Conservation (phyloP, 1,284 basidiomycete genomes). For the Leccinum pallidistipes region DNA sequence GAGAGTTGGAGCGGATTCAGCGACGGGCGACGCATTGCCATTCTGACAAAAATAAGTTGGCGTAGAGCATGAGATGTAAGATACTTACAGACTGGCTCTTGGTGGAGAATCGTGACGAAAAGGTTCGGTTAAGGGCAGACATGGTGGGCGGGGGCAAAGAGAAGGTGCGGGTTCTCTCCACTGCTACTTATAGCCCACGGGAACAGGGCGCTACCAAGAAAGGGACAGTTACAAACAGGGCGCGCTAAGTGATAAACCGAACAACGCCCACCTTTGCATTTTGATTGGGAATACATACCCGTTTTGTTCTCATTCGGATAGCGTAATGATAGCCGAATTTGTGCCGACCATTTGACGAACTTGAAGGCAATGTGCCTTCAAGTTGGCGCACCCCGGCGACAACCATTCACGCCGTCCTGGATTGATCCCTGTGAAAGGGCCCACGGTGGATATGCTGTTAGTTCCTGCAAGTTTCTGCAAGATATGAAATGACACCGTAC, state of each 20-base stretch:
- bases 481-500: background rate
- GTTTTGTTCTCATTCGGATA: background rate
- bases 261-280: slow-evolving; percentile 13
- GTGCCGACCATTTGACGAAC: background rate
- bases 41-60: background rate
- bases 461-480: background rate
- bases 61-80: background rate
- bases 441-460: background rate
- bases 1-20: slow-evolving; percentile 10
- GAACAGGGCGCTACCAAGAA: slow-evolving; percentile 16
- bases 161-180: background rate
- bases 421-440: background rate
- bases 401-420: background rate
- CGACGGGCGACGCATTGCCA: slow-evolving; percentile 17
- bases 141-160: slow-evolving; percentile 17
- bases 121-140: slow-evolving; percentile 30
- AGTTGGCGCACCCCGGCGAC: background rate
- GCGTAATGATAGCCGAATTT: slow-evolving; percentile 8
- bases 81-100: slow-evolving; percentile 29
- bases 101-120: slow-evolving; percentile 33
- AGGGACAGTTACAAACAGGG: slow-evolving; percentile 11
- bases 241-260: slow-evolving; percentile 23
- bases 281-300: background rate
- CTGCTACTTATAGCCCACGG: slow-evolving; percentile 29
- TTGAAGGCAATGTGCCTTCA: background rate